These are phyloP conservation scores for Penicillium sp. DNA, from an alignment of 2,329 filamentous ascomycete genomes.

Conservation along the genomic window DNA sequence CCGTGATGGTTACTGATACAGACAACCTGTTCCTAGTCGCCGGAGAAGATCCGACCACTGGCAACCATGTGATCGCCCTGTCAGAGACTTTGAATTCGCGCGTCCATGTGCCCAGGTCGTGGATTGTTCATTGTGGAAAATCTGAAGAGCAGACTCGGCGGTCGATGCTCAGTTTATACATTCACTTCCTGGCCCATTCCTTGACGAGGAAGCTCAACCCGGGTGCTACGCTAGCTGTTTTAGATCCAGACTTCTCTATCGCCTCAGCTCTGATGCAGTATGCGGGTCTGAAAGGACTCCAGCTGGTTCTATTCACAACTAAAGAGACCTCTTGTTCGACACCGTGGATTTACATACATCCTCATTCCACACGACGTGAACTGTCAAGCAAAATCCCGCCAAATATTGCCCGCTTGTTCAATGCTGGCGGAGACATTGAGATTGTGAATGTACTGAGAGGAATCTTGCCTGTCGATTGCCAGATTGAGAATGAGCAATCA, in stretches of 20 bases:
- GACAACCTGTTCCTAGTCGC: slow-evolving; percentile 13
- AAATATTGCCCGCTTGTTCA: slow-evolving; percentile 8
- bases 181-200: slow-evolving; percentile 10
- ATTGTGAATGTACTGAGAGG: slow-evolving; percentile 2
- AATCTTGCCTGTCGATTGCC: slow-evolving; percentile 7
- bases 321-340: slow-evolving; percentile 4
- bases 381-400: slow-evolving; percentile 8
- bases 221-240: slow-evolving; percentile 10
- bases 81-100: slow-evolving; percentile 11
- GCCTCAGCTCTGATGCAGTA: slow-evolving; percentile 9
- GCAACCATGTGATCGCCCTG: slow-evolving; percentile 8
- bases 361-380: slow-evolving; percentile 11
- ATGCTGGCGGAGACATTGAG: slow-evolving; percentile 2
- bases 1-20: slow-evolving; percentile 7
- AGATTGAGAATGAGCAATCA: slow-evolving; percentile 10
- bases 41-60: slow-evolving; percentile 4
- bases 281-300: slow-evolving; percentile 9
- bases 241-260: slow-evolving; percentile 19
- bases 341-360: slow-evolving; percentile 18
- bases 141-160: slow-evolving; percentile 5
- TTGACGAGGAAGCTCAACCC: slow-evolving; percentile 6
- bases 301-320: slow-evolving; percentile 16
- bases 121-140: slow-evolving; percentile 5
- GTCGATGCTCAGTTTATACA: slow-evolving; percentile 14
- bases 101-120: slow-evolving; percentile 7